Conservation (phyloP, 169 alveolate species). For the Cryptosporidium xiaoi region DNA sequence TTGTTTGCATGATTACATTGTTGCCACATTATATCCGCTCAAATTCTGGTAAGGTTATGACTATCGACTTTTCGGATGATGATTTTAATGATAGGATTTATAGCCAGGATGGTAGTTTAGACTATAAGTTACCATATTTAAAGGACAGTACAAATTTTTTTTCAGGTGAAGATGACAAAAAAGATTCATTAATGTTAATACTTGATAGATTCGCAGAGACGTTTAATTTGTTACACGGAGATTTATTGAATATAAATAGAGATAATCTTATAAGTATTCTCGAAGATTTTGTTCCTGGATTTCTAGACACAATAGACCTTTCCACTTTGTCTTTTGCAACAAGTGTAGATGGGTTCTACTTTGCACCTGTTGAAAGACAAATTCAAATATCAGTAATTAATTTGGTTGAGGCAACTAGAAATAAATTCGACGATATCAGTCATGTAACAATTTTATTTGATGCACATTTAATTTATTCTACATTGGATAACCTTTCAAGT, state of each 20-base stretch:
- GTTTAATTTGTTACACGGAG: conserved; percentile 43
- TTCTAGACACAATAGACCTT: conserved; percentile 57
- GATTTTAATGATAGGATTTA: conserved; percentile 22
- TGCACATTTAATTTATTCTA: conserved; percentile 67
- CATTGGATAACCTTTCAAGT: conserved; percentile 27
- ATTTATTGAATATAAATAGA: conserved; percentile 6
- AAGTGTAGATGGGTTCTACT: conserved; percentile 55
- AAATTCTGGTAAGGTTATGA: conserved; percentile 17
- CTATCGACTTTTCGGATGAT: conserved; percentile 44
- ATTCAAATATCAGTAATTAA: conserved; percentile 48
- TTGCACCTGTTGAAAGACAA: conserved; percentile 72
- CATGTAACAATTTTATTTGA: conserved; percentile 58
- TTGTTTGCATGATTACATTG: conserved; percentile 16
- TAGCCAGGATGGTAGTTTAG: neutral
- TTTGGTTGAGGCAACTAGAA: conserved; percentile 30
- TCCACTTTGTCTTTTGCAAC: conserved; percentile 42
- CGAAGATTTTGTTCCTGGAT: conserved; percentile 66
- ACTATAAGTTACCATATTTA: neutral
- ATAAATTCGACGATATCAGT: neutral
- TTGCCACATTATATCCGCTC: conserved; percentile 26
- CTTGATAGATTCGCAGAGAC: conserved; percentile 54
- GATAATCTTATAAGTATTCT: conserved; percentile 3
- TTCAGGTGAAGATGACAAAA: conserved; percentile 24
- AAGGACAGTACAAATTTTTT: neutral
- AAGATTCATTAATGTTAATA: conserved; percentile 46